Conservation (phyloP, 371 early-diverging fungal genomes). For the Mortierella sp. region DNA sequence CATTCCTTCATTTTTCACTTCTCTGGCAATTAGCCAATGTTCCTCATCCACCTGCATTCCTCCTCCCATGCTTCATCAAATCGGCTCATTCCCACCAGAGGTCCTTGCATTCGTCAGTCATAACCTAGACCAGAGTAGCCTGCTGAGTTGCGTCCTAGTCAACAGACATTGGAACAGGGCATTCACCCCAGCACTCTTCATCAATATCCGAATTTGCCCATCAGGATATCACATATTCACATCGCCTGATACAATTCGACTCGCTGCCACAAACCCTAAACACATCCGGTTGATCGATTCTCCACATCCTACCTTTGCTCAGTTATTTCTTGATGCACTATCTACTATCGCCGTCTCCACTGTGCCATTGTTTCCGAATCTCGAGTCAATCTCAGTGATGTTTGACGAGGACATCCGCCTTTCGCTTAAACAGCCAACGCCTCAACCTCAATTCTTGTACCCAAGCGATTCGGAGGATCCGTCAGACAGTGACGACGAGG, state of each 20-base stretch:
- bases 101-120: neutral
- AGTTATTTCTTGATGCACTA: neutral
- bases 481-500: neutral
- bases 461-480: conserved; percentile 6
- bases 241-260: neutral
- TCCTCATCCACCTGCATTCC: too few relatives aligned
- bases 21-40: too few relatives aligned
- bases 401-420: neutral
- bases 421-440: neutral
- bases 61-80: too few relatives aligned
- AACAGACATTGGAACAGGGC: neutral
- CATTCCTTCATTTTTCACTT: too few relatives aligned
- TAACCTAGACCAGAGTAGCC: neutral
- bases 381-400: neutral
- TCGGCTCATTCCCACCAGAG: too few relatives aligned
- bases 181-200: neutral
- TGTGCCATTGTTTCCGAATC: neutral
- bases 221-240: neutral
- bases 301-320: neutral
- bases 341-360: neutral
- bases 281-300: neutral
- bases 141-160: conserved; percentile 1
- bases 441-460: conserved; percentile 1
- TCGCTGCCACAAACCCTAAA: neutral
- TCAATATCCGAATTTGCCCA: neutral